A percentile compares a stretch with the other conserved stretches of the same genome.
These are phyloP conservation scores for Penicillium crustosum DNA, from an alignment of 2,329 filamentous ascomycete species.

Conservation along the genomic window DNA sequence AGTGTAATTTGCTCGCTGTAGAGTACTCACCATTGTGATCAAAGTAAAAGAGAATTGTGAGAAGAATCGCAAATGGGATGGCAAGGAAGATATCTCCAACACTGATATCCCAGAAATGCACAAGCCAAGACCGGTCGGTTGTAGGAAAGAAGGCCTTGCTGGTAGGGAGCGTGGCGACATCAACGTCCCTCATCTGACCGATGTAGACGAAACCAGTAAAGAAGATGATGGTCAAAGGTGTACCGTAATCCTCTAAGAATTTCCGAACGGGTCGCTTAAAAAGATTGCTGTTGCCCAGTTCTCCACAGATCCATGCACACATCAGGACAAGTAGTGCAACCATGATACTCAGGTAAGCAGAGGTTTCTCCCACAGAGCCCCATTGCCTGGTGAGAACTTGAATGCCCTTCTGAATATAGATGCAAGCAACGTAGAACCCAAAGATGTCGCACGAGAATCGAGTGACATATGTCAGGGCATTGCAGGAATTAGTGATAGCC, in stretches of 20 bases:
- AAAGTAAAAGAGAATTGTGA: conserved; percentile 86
- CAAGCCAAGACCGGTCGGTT: conserved; percentile 69
- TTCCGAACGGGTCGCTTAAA: conserved; percentile 74
- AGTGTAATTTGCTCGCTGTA: not conserved
- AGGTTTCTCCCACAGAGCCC: conserved; percentile 57
- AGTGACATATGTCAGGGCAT: conserved; percentile 84
- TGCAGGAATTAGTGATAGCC: conserved; percentile 82
- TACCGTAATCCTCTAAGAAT: conserved; percentile 88
- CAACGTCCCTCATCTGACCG: conserved; percentile 72
- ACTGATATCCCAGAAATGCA: conserved; percentile 76
- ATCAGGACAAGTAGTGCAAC: conserved; percentile 76
- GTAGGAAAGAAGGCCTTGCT: conserved; percentile 79
- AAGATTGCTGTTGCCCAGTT: conserved; percentile 67
- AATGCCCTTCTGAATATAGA: conserved; percentile 88
- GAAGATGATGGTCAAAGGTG: conserved; percentile 77
- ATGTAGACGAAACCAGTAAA: conserved; percentile 88
- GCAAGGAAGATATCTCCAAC: conserved; percentile 76
- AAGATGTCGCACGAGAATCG: conserved; percentile 92
- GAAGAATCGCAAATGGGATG: conserved; percentile 78
- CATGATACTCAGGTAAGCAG: conserved; percentile 72
- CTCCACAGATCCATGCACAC: conserved; percentile 70
- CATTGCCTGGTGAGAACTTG: conserved; percentile 80
- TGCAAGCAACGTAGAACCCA: conserved; percentile 88
- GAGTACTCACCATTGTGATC: conserved; percentile 71
- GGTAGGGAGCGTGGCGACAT: conserved; percentile 71